Base-by-base conservation (phyloP, 441 rosid genomes). In the Aleurites moluccanus region DNA sequence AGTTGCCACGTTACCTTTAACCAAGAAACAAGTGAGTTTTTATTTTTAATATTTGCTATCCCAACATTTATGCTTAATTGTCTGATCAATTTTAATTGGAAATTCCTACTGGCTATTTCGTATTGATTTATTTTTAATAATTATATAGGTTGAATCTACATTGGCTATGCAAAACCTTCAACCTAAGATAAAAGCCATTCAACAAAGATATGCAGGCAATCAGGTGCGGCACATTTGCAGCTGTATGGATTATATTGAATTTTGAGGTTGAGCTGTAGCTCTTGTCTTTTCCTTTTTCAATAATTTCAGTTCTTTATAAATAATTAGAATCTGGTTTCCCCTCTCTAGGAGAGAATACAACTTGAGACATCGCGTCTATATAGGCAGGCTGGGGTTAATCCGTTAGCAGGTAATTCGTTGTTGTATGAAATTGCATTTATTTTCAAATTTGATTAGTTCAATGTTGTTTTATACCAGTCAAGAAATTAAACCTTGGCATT, bases 131-230 rank as follows among this genome's bases (percentile, higher is more conserved):
- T 16, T 16, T 78, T 40, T 63, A 33, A 21, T 23, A 35, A 66
- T 57, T 81, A 2, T 84, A 72, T 77, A 91, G 99, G 99, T 92
- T 67, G 99, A 95, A 84, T 95, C 99, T 55, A 91, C 99, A 3
- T 70, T 95, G 11, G 98, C 98, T 45, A 95, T 95, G 98, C 99
- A 95, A 83, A 95, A 92, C 76, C 97, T 95, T 79, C 97, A 95
- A 81, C 99, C 98, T 3, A 91, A 95, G 80, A 82, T 95, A 45
- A 95, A 95, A 86, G 97, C 98, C 28, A 95, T 95, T 80, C 99
- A 95, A 82, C 93, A 92, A 85, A 91, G 97, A 86, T 92, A 95
- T 75, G 94, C 92, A 10, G 99, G 98, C 44, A 92, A 91, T 86
- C 97, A 95, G 91, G 99, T 88, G 80, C 82, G 78, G 72, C 67